Base-by-base conservation (phyloP, 495 filamentous ascomycete genomes). In the Neurospora sp. region DNA sequence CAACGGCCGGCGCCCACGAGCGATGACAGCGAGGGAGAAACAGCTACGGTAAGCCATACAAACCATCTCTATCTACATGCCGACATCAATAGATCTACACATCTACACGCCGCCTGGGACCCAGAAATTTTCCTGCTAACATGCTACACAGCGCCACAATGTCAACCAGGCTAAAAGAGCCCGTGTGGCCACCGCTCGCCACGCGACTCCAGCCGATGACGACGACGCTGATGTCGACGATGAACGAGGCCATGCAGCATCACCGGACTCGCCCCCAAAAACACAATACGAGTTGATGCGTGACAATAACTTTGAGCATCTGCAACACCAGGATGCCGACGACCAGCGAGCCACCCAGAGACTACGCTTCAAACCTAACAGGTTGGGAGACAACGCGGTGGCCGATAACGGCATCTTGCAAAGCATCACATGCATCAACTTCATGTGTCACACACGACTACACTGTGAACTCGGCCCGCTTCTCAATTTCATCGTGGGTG, bases 401-500 rank as follows among this genome's bases (percentile, higher is more conserved):
- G 91, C 93, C 5, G 92, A 97, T n/a, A 90, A 91, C 79, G 93
- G 91, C 8, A 93, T 97, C 69, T 89, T 97, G 40, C 90, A 96
- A 82, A 88, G 89, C 71, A 91, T 98, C 41, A 91, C 88, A 70
- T 96, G 93, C 80, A 89, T 90, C 74, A 98, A 97, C 79, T 97
- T 97, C 80, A 97, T 98, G 96, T 98, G 95, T 78, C 96, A 99
- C 78, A 83, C 86, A 20, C 90, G 90, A 73, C 89, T 98, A 18
- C 87, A 90, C 71, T 91, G 97, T 69, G 88, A 91, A 46, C 85
- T 99, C 20, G 95, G 96, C 0, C 95, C 96, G 0, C 86, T 97
- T 6, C 96, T 98, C 76, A 99, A 98, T 80, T 99, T 98, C 82
- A 94, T 99, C 70, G 93, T 97, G 72, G 96, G 96, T 4, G 93